These are phyloP conservation scores for Eleusine coracana DNA, from an alignment of 176 grass and related monocot genomes.

Conservation along the genomic window DNA sequence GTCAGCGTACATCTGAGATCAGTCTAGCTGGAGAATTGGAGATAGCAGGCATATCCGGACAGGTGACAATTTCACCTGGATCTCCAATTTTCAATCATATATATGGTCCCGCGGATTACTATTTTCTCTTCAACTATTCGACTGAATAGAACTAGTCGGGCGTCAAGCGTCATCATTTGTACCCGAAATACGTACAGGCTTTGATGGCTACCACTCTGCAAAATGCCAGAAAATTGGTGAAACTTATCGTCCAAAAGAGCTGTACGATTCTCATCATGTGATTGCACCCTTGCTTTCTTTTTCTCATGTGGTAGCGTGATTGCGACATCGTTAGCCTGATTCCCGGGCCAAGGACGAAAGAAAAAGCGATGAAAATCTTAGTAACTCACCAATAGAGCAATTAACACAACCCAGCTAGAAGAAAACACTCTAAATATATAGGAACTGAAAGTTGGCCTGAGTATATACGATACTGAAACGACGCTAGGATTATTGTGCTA, in stretches of 20 bases:
- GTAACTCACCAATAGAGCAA: too few relatives aligned
- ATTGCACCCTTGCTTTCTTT: too few relatives aligned
- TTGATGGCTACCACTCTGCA: not conserved
- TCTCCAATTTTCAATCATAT: not conserved
- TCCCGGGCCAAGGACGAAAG: not conserved
- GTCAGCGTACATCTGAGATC: not conserved
- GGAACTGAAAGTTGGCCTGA: too few relatives aligned
- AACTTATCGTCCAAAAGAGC: not conserved
- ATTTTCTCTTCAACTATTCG: not conserved
- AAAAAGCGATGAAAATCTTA: too few relatives aligned
- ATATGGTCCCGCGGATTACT: not conserved
- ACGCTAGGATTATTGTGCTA: too few relatives aligned
- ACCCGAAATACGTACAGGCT: not conserved
- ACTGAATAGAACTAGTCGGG: not conserved
- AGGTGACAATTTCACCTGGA: not conserved
- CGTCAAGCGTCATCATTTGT: not conserved
- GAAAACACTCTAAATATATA: too few relatives aligned
- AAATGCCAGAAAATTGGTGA: not conserved
- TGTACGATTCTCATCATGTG: not conserved
- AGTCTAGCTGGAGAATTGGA: not conserved
- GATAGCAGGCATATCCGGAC: not conserved
- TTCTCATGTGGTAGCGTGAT: not conserved
- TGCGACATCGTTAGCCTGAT: not conserved
- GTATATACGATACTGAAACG: too few relatives aligned
- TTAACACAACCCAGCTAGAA: too few relatives aligned